These are phyloP conservation scores for Coniochaeta sp. DNA, from an alignment of 2,329 filamentous ascomycete species.

Conservation along the genomic window DNA sequence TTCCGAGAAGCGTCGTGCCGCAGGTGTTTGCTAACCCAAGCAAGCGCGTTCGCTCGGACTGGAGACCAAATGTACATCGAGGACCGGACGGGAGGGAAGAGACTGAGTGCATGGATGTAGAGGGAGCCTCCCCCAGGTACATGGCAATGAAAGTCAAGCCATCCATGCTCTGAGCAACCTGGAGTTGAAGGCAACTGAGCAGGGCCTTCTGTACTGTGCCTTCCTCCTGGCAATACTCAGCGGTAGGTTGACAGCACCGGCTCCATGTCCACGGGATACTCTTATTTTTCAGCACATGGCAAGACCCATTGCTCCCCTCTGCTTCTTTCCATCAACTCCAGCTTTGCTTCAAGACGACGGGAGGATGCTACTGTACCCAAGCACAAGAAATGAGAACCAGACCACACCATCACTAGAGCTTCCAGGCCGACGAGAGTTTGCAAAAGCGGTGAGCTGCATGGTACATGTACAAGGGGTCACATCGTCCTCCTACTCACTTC, in stretches of 20 bases:
- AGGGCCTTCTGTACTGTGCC: neutral
- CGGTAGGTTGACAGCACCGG: neutral
- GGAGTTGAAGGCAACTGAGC: neutral
- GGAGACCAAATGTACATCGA: neutral
- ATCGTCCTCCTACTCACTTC: neutral
- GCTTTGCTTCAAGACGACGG: neutral
- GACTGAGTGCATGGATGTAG: neutral
- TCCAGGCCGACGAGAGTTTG: neutral
- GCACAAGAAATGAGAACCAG: no score
- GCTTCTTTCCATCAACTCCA: neutral
- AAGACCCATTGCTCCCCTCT: neutral
- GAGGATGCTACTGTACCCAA: neutral
- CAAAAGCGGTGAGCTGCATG: neutral
- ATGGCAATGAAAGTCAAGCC: neutral
- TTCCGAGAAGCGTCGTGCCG: neutral
- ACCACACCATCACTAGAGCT: neutral
- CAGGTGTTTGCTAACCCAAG: neutral
- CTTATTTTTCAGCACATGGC: neutral
- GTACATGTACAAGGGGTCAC: neutral
- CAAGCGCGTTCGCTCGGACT: neutral
- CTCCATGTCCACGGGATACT: neutral
- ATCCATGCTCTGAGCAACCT: neutral
- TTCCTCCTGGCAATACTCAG: neutral
- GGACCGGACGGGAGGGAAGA: no score
- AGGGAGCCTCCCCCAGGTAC: neutral